Evolutionary conservation across 2,329 filamentous ascomycete species (phyloP), one percentile per base, ranked within the genome.

Genomic region (Pseudocercospora pini-densiflorae): DNA sequence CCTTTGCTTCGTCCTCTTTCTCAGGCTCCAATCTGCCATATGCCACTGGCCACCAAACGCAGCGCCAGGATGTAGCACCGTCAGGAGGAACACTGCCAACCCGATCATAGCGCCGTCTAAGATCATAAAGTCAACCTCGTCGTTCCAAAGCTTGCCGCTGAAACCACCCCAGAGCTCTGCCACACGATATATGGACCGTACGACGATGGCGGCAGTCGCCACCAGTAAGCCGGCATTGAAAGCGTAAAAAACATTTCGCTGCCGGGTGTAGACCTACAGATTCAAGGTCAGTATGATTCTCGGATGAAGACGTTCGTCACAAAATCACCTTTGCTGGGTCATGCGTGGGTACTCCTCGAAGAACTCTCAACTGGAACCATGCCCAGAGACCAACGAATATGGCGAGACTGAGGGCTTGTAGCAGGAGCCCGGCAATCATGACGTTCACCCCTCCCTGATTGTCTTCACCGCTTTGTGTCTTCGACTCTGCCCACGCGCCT

Each of bases 161-260:
- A 88, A 92, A 0, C 90, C 90, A 61, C 85, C 81, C 68, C 84
- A 86, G 69, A 92, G 78, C 82, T 92, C 89, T 0, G 86, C 86
- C 23, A 90, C 86, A 62, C 90, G 85, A 77, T 88, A 92, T 49
- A 88, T 85, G 69, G 85, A 88, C 8, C 90, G 82, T 72, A 86
- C 86, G 68, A 91, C 86, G 72, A 92, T 88, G 71, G 59, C 43
- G 2, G 90, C 65, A 4, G 88, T 88, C 2, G 87, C 83, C 2
- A 90, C 76, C 0, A 80, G 73, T 16, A 91, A 79, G 3, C 84
- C 85, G 12, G 71, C 72, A 4, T 88, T 75, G 77, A 90, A 90
- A 3, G 79, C 79, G 64, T 80, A 81, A 80, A 90, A 89, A 29
- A 77, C 73, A 54, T 71, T 72, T 14, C 81, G 82, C 47, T 74